Conservation (phyloP, 164 flowering plant species). For the Hamamelis virginiana region DNA sequence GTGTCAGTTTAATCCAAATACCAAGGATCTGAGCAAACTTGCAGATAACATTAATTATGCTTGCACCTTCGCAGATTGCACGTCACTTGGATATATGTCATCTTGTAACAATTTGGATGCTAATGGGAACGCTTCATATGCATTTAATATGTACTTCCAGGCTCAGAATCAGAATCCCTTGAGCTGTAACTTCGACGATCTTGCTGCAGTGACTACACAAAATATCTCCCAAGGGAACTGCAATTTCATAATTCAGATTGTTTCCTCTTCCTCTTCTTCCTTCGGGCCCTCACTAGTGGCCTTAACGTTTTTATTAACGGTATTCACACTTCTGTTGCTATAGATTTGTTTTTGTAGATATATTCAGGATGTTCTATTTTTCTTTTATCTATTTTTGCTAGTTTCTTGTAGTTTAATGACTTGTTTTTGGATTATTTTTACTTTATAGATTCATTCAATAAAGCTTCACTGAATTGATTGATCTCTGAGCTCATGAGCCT, state of each 20-base stretch:
- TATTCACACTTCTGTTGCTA: constrained; percentile 12
- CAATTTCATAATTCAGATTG: constrained; percentile 38
- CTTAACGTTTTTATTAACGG: constrained; percentile 1
- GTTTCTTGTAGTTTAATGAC: neutral
- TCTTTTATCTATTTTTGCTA: neutral
- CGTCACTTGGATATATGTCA: constrained; percentile 60
- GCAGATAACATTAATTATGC: constrained; percentile 53
- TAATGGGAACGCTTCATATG: constrained; percentile 65
- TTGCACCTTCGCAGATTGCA: constrained; percentile 69
- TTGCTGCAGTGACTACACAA: constrained; percentile 48
- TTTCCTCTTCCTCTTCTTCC: constrained; percentile 17
- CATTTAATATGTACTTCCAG: constrained; percentile 81
- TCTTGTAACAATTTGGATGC: constrained; percentile 56
- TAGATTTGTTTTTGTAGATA: constrained; percentile 13
- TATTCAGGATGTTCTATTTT: neutral
- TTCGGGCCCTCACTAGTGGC: constrained; percentile 16
- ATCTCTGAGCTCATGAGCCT: neutral
- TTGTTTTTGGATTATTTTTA: neutral
- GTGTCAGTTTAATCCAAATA: constrained; percentile 55
- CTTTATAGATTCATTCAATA: neutral
- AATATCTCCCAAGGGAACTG: constrained; percentile 38
- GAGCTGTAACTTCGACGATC: constrained; percentile 74
- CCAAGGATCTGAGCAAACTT: constrained; percentile 31
- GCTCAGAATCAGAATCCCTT: constrained; percentile 56
- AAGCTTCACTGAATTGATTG: neutral